Evolutionary conservation across 805 yeast genomes (phyloP), one percentile per base, ranked within the genome.

Genomic region (Saturnispora hagleri): DNA sequence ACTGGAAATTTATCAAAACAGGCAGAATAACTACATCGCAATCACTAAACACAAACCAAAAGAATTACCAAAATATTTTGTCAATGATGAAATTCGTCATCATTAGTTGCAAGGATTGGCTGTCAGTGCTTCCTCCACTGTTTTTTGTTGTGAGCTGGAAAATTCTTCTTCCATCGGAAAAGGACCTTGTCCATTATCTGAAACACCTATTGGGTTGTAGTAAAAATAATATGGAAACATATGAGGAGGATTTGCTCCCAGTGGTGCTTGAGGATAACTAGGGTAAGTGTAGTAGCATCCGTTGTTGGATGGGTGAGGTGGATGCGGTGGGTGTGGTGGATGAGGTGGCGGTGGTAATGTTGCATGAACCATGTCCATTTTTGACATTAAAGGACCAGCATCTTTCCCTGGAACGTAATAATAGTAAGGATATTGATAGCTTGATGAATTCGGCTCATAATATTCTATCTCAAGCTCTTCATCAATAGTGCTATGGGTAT

Each of bases 201-300:
- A 15, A 36, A 48, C 44, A 26, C 49, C 36, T n/a, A 55, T 53
- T 9, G 65, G 63, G 48, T 63, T 62, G 46, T 62, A 65, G 46
- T 65, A 66, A 59, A 63, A 57, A 51, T 65, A 65, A 53, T 62
- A 61, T 27, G 69, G 69, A 47, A 60, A 63, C 56, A 61, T 50
- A 18, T 46, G 47, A 22, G 62, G 59, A 26, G 62, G 62, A 53
- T 45, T 60, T 8, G 52, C 51, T 20, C 48, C 53, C 4, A 49
- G 53, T 5, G 55, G 48, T 18, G 46, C 44, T 17, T 53, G 58
- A 24, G 63, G 57, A 43, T 57, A 63, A 6, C 60, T 58, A 13
- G 67, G 62, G 53, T 62, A 65, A 12, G 67, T 55, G 50, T 62
- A 61, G 38, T 61, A 64, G 43, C 59, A 65, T 1, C 62, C 60